Evolutionary conservation across 257 asterid genomes (phyloP), one percentile per base, ranked within the genome.

Genomic region (Scutellaria galericulata): DNA sequence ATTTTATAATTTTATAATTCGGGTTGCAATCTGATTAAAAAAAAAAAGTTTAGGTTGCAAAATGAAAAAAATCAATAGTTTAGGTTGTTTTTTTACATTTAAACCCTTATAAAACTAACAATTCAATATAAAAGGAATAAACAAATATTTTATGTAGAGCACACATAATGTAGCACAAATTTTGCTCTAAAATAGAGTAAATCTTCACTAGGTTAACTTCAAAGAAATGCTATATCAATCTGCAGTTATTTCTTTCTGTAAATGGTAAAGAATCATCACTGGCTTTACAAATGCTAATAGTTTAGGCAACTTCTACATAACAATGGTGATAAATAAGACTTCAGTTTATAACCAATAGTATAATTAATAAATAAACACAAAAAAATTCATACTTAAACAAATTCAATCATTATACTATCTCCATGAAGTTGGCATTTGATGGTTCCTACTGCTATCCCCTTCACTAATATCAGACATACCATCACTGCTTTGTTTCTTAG

Each of bases 371-470:
- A 67, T 57, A 56, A 1, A 12, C 12, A 31, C 37, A 31, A 20
- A 18, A n/a, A 31, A n/a, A 61, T 72, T 66, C 54, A 51, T 27
- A 51, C 46, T 58, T 9, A 63, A 35, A 31, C 0, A 2, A 64
- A 67, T 66, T 20, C 27, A 79, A 62, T 55, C 24, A 7, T 10
- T 47, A 57, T 11, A 78, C 72, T 82, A 86, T 86, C 89, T 83
- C 84, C 83, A 59, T 46, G 78, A 72, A 68, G 80, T 51, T 50
- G 80, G 78, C 75, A 77, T 53, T 42, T 79, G 77, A 69, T 69
- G 87, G 79, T 74, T 82, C 82, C 83, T 79, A 82, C 84, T 68
- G 71, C 83, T 75, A 37, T 81, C 86, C n/a, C 80, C 90, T 84
- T 86, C 92, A 41, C 83, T 77, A 24, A 79, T 70, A 76, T 80